phyloP scores from a whole-genome alignment of 176 grass and related monocot genomes.

The Phragmites australis region DNA sequence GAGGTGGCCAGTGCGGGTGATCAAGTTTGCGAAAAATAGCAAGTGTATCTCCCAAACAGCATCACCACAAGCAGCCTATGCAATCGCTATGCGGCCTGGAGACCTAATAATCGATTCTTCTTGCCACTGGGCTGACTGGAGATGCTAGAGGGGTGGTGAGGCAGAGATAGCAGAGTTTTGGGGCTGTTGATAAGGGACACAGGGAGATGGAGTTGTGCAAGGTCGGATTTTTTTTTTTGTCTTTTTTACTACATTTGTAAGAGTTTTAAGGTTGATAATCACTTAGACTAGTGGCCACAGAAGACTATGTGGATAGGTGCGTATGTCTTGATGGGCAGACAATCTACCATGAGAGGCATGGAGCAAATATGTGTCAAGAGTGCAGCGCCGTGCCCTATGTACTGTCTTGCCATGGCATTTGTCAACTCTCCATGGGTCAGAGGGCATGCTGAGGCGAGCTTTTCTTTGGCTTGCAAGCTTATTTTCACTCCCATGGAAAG shows the following conservation, averaged over 20 bases:
- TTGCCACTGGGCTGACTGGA: background rate
- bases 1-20: conserved; percentile 37
- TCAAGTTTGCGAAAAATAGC: background rate
- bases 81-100: background rate
- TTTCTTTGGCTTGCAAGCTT: conserved; percentile 1
- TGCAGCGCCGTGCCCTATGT: background rate
- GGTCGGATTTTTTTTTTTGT: no score
- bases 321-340: background rate
- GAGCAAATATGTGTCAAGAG: background rate
- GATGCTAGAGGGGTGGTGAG: background rate
- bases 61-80: background rate
- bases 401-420: conserved; percentile 3
- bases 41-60: background rate
- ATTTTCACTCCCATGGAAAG: background rate
- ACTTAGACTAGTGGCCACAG: background rate
- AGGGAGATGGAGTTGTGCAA: no score
- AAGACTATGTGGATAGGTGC: background rate
- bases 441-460: background rate
- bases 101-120: background rate
- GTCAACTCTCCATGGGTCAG: background rate
- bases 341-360: background rate
- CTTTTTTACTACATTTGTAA: conserved; percentile 9
- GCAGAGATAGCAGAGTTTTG: background rate
- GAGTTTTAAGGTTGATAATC: background rate
- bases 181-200: no score